Evolutionary conservation across 805 yeast genomes (phyloP).

Genomic region (Ogataea nakhonphanomensis): DNA sequence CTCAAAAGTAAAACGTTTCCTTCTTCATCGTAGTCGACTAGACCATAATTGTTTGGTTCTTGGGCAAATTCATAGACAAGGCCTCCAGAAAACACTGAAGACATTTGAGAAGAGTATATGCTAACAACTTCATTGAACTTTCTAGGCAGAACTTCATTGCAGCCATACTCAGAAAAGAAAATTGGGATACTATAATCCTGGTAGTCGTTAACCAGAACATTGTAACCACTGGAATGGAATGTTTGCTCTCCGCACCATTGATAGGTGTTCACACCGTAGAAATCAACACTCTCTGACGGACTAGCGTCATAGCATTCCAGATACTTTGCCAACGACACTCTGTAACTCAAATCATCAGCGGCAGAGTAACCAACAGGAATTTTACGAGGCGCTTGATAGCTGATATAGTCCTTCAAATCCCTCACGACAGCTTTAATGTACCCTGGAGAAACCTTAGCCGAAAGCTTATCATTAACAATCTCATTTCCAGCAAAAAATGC

Average conservation of each 20-base stretch:
- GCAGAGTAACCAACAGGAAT: conserved; percentile 96
- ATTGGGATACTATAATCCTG: conserved; percentile 68
- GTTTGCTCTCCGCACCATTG: conserved; percentile 91
- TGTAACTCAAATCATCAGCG: conserved; percentile 81
- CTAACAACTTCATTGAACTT: conserved; percentile 71
- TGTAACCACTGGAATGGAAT: conserved; percentile 72
- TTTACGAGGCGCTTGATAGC: conserved; percentile 51
- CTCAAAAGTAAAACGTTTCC: conserved; percentile 42
- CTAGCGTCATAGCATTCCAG: conserved; percentile 67
- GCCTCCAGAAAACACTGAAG: conserved; percentile 78
- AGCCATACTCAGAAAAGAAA: conserved; percentile 89
- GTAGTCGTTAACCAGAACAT: conserved; percentile 67
- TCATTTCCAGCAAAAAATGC: conserved; percentile 94
- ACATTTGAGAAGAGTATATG: conserved; percentile 70
- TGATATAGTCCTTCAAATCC: conserved; percentile 75
- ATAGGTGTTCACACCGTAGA: conserved; percentile 77
- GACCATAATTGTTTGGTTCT: conserved; percentile 76
- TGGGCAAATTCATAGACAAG: conserved; percentile 77
- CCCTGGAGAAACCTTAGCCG: conserved; percentile 66
- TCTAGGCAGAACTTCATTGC: conserved; percentile 79
- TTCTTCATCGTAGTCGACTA: conserved; percentile 47
- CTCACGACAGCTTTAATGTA: conserved; percentile 76
- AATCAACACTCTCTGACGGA: conserved; percentile 61
- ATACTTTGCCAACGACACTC: conserved; percentile 74
- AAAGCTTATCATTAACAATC: conserved; percentile 72